phyloP scores from a whole-genome alignment of 192 early-diverging fungal species.

The Backusella circina region DNA sequence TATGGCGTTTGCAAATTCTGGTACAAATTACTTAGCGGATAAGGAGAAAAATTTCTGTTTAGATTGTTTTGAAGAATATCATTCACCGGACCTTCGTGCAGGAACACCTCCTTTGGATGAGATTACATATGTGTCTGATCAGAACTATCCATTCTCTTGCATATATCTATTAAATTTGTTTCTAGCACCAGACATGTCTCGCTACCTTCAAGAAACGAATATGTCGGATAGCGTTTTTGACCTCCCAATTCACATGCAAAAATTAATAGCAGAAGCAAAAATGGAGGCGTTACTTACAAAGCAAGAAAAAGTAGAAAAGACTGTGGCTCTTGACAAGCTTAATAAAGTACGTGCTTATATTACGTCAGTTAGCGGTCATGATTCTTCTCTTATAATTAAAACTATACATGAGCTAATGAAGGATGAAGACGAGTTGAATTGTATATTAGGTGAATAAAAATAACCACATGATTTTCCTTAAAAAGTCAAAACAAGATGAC shows the following conservation, averaged over 20 bases:
- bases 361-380: background rate
- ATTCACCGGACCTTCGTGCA: background rate
- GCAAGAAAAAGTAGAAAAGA: background rate
- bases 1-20: background rate
- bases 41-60: background rate
- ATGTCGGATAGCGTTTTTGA: background rate
- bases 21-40: background rate
- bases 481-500: constrained; percentile 5
- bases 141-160: background rate
- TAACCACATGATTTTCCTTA: background rate
- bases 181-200: background rate
- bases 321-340: background rate
- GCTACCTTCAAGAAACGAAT: background rate
- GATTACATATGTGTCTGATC: background rate
- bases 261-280: background rate
- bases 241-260: constrained; percentile 6
- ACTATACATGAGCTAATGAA: background rate
- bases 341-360: background rate
- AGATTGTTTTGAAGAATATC: background rate
- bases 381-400: background rate
- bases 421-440: background rate
- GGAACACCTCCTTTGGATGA: background rate
- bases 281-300: background rate
- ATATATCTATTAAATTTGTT: background rate
- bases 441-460: background rate